Base-by-base conservation (phyloP, 352 stramenopile species). In the Globisporangium perplexum region DNA sequence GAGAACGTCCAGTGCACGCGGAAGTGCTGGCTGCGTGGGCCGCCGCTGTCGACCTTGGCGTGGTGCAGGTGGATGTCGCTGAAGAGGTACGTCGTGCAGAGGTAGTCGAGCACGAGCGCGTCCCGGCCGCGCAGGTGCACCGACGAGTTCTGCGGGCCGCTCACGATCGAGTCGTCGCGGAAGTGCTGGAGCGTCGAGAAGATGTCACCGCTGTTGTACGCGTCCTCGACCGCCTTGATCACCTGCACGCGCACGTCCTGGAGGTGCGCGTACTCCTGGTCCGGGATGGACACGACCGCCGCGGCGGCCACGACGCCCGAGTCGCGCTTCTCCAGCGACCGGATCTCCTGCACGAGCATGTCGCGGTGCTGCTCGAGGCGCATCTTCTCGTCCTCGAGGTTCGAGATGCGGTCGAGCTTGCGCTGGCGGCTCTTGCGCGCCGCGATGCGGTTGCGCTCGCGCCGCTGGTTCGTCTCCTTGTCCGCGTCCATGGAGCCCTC, bases 141-240 rank as follows among this genome's bases (percentile, higher is more conserved):
- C 11, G 77, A 89, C 33, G 81, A 90, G 69, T 93, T 93, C 66
- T 93, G 83, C 24, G 83, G 80, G 0, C 83, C 83, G 43, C 78
- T 90, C 35, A 93, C 79, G 59, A 93, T 93, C 63, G 83, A 93
- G 60, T 93, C 83, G 56, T 93, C 83, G n/a, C 83, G 83, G 46
- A 93, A 83, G 58, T 88, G 83, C 63, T 89, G 68, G 53, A 90
- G 70, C 33, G 76, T 89, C 20, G 80, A 77, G 14, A 85, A 66
- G 33, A 93, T 90, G 52, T 90, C 79, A 8, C 78, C 76, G 35
- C 68, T 75, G 64, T 92, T 92, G 68, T 92, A 93, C 26, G 83
- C 81, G 24, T 87, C 69, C 47, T 91, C 78, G 8, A 93, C 69
- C 39, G 72, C 73, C 58, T 90, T 85, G 53, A 93, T 93, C 57